Evolutionary conservation across 305 asterid species (phyloP).

Genomic region (Petunia hybrid): DNA sequence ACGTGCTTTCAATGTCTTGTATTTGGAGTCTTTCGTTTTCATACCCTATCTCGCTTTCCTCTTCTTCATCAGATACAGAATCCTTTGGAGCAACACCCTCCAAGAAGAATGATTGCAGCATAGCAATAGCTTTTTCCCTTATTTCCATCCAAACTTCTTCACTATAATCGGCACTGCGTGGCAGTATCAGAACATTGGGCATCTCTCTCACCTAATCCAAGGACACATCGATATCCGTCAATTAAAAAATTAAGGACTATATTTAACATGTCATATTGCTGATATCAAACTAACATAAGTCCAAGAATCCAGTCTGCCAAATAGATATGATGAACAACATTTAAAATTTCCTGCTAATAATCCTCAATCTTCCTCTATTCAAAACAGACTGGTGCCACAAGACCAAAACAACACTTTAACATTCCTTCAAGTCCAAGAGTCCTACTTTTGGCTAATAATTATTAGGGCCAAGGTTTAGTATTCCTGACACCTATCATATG

Average conservation of each 20-base stretch:
- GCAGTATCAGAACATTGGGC: constrained; percentile 99
- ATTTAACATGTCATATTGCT: background rate
- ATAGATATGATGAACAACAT: constrained; percentile 23
- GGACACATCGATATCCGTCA: constrained; percentile 25
- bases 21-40: constrained; percentile 55
- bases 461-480: constrained; percentile 5
- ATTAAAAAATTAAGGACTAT: constrained; percentile 17
- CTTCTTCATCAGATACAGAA: constrained; percentile 90
- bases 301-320: constrained; percentile 18
- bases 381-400: constrained; percentile 5
- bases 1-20: constrained; percentile 59
- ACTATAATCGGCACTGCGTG: constrained; percentile 98
- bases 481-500: background rate
- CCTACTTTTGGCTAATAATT: constrained; percentile 1
- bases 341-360: constrained; percentile 7
- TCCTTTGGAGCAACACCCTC: constrained; percentile 73
- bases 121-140: constrained; percentile 86
- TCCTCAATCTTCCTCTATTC: constrained; percentile 17
- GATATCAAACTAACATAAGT: constrained; percentile 17
- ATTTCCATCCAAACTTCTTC: constrained; percentile 99
- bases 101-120: constrained; percentile 80
- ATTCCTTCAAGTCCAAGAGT: background rate
- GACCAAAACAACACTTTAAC: background rate
- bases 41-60: constrained; percentile 63
- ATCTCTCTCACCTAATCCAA: constrained; percentile 87